Percentiles rank a stretch among this genome's conserved stretches.
phyloP scores from a whole-genome alignment of 2,329 filamentous ascomycete species.

The Tolypocladium sp. region DNA sequence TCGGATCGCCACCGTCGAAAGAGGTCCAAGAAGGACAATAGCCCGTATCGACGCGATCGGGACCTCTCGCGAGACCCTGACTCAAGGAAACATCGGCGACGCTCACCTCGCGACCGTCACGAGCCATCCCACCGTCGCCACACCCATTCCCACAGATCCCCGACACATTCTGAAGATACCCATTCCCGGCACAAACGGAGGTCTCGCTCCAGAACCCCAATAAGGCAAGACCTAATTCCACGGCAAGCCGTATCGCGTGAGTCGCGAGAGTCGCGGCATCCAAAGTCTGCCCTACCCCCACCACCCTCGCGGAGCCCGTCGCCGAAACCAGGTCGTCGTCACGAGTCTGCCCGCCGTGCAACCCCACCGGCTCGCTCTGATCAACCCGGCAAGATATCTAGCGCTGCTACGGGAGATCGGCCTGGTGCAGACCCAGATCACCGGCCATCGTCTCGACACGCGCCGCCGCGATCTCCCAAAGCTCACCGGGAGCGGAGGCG shows the following conservation, averaged over 20 bases:
- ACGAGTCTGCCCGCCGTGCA: constrained; percentile 2
- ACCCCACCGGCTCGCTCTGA: constrained; percentile 13
- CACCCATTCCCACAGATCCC: constrained; percentile 17
- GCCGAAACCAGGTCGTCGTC: constrained; percentile 2
- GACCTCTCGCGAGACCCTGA: constrained; percentile 28
- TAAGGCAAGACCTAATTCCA: constrained; percentile 3
- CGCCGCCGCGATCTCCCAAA: constrained; percentile 17
- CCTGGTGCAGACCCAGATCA: constrained; percentile 10
- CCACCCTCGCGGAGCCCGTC: constrained; percentile 5
- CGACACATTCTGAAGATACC: constrained; percentile 11
- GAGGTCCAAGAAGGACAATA: constrained; percentile 25
- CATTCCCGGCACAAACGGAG: constrained; percentile 10
- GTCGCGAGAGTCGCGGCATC: constrained; percentile 14
- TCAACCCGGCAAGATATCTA: constrained; percentile 9
- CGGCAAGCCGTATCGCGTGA: background rate
- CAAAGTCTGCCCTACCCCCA: constrained; percentile 8
- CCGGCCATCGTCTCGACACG: constrained; percentile 11
- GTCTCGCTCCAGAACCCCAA: constrained; percentile 16
- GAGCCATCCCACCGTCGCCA: constrained; percentile 20
- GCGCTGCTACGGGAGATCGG: constrained; percentile 6
- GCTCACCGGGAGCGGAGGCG: constrained; percentile 16
- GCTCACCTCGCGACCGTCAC: constrained; percentile 21
- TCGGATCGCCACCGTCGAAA: constrained; percentile 28
- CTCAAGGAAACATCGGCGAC: constrained; percentile 20
- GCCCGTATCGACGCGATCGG: constrained; percentile 27